Percentiles rank a stretch among this genome's conserved stretches.
These are phyloP conservation scores for Echium plantagineum DNA, from an alignment of 257 asterid species.

Conservation along the genomic window DNA sequence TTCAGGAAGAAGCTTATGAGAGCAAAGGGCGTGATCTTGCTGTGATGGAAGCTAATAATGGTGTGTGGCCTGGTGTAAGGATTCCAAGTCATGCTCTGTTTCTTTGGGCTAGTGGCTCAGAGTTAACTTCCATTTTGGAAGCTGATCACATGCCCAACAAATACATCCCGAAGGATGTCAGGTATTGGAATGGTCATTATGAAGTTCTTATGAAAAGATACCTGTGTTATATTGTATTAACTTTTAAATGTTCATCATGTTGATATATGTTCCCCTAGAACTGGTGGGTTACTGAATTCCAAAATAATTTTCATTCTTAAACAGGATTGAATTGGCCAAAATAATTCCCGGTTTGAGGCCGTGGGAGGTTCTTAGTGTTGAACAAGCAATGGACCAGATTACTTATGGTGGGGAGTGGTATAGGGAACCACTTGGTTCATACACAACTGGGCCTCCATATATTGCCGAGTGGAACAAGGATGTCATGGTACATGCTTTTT, in stretches of 20 bases:
- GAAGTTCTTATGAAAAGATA: no score
- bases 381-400: conserved; percentile 92
- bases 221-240: no score
- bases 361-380: conserved; percentile 93
- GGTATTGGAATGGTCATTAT: conserved; percentile 27
- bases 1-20: conserved; percentile 85
- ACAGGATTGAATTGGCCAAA: conserved; percentile 50
- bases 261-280: neutral
- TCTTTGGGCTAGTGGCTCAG: conserved; percentile 98
- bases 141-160: conserved; percentile 98
- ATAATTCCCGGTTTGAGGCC: conserved; percentile 90
- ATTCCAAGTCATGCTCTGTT: conserved; percentile 89
- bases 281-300: neutral
- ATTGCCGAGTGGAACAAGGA: conserved; percentile 51
- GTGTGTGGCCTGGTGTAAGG: conserved; percentile 88
- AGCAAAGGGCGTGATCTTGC: conserved; percentile 84
- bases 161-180: conserved; percentile 70
- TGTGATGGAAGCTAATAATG: conserved; percentile 76
- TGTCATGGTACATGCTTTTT: conserved; percentile 26
- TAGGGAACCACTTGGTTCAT: conserved; percentile 82
- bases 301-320: no score
- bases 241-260: neutral
- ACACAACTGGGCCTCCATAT: conserved; percentile 90
- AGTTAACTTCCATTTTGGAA: conserved; percentile 73
- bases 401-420: conserved; percentile 79